Base-by-base conservation (phyloP, 2,329 filamentous ascomycete species). In the Camptophora hylomeconis region DNA sequence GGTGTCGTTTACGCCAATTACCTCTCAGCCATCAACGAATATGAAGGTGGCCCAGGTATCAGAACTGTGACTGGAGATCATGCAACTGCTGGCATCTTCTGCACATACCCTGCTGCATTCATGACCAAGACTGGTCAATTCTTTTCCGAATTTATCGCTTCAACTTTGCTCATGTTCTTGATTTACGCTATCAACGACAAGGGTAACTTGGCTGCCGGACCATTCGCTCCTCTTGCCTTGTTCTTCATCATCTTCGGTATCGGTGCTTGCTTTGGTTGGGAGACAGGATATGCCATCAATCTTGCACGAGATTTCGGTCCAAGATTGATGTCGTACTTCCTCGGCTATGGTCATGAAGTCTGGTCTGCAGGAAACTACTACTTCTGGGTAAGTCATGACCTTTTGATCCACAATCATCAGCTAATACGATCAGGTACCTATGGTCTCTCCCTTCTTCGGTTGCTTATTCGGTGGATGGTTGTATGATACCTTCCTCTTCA, bases 251-350 rank as follows among this genome's bases (percentile, higher is more conserved):
- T 82, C 37, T 81, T 81, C 45, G 77, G 75, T 5, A 71, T 82
- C 13, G 76, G 75, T 11, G 72, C 73, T 17, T 78, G 74, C 47
- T 82, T 80, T 44, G 78, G 79, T 5, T 81, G 74, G 75, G 70
- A 82, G 51, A 84, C 77, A 1, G 76, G 78, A 17, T 83, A 79
- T 52, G 77, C 77, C 8, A 80, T 82, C 40, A 82, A 82, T 44
- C 52, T 80, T 21, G 77, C 75, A 17, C 65, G 78, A 51, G 79
- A 83, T 40, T 78, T 82, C 46, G 74, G 75, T 1, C 76, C 77
- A 5, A 60, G 78, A 9, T 51, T 81, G 25, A 67, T 78, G 39
- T 67, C 69, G 1, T 78, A 72, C 45, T 67, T 74, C 45, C 42
- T 81, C 26, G 78, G 78, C 3, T 83, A 83, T 46, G 74, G 74